A percentile compares a stretch with the other conserved stretches of the same genome.
phyloP scores from a whole-genome alignment of 257 asterid genomes.

The Orobanche coerulescens region DNA sequence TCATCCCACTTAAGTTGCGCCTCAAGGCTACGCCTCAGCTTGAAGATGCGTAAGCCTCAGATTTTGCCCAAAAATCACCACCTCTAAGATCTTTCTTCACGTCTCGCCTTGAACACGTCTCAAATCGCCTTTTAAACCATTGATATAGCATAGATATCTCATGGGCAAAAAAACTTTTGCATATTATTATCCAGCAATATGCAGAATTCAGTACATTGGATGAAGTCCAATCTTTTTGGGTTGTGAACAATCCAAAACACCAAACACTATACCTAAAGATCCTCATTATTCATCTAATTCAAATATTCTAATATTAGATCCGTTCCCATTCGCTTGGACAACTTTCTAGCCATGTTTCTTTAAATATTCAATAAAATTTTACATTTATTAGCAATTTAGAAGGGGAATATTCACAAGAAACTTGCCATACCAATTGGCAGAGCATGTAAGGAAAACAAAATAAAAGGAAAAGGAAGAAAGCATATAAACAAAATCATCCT shows the following conservation, averaged over 20 bases:
- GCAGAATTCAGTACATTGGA: not conserved
- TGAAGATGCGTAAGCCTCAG: no score
- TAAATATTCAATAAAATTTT: not conserved
- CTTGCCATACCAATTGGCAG: not conserved
- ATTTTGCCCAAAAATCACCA: no score
- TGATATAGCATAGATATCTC: not conserved
- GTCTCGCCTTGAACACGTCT: no score
- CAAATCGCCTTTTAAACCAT: no score
- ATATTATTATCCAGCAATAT: not conserved
- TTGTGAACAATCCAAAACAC: not conserved
- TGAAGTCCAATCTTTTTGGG: not conserved
- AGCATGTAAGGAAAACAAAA: not conserved
- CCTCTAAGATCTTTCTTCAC: no score
- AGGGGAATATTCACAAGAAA: not conserved
- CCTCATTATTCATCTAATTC: not conserved
- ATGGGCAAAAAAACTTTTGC: not conserved
- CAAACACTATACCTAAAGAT: not conserved
- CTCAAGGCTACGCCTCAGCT: no score
- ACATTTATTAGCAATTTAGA: not conserved
- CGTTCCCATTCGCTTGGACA: not conserved
- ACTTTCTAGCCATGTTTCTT: not conserved
- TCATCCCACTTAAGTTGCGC: no score
- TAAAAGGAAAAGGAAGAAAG: not conserved
- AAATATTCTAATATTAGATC: not conserved
- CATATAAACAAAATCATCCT: not conserved